Evolutionary conservation across 371 early-diverging fungal species (phyloP), one percentile per base, ranked within the genome.

Genomic region (Saksenaea vasiformis): DNA sequence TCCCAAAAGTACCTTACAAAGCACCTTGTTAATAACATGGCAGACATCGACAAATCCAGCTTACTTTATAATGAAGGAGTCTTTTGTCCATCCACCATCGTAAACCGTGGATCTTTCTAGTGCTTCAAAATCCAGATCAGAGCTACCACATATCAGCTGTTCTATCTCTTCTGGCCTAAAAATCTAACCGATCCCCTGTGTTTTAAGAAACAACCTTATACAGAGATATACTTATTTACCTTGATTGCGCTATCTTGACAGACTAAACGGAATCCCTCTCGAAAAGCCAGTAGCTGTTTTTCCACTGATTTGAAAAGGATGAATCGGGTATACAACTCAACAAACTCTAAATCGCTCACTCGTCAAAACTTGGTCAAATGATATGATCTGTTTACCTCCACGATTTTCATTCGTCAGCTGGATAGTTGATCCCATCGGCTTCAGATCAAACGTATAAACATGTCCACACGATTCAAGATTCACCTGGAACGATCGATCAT

Each of bases 81-180:
- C 79, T 53, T 78, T 78, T 15, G 83, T 77, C 78, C 87, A 93
- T 4, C 93, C 93, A 35, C 95, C 96, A 66, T 95, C 96, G 68
- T 96, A 96, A 35, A 92, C 88, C 3, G 97, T 91, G 10, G 90
- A 88, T 28, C 82, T 73, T 66, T 94, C 94, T 19, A 98, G 72
- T 22, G 90, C 93, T 38, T 88, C 76, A 67, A 98, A 88, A 65
- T 99, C 95, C 36, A 98, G 69, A 62, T 93, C 91, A 2, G 91
- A 90, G 26, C 91, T 90, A 13, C 99, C 99, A 51, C 96, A 92
- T n/a, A 99, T 91, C 38, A 99, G 84, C 66, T 92, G 87, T 73
- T 98, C 98, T 22, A 99, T 87, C 73, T 99, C 99, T 69, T 94
- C 93, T 0, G 98, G 94, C 56, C 91, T 81, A 74, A 97, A 96